Percentiles rank a stretch among this genome's conserved stretches.
phyloP scores from a whole-genome alignment of 2,329 filamentous ascomycete species.

The Talaromyces sp. region DNA sequence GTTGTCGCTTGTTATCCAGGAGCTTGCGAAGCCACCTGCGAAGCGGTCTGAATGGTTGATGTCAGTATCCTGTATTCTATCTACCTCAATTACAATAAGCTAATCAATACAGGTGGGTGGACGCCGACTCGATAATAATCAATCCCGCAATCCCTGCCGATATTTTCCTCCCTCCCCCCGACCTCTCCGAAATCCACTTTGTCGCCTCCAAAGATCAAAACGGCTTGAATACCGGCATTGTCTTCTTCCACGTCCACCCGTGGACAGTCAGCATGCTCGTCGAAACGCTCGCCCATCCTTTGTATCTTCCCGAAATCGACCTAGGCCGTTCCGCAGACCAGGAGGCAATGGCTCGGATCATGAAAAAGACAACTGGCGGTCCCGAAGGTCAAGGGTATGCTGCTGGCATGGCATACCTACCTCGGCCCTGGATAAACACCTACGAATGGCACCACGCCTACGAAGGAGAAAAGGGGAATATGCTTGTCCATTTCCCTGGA shows the following conservation, averaged over 20 bases:
- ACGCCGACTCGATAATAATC: constrained; percentile 32
- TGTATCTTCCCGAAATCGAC: constrained; percentile 23
- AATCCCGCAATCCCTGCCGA: constrained; percentile 31
- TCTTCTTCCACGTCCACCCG: constrained; percentile 31
- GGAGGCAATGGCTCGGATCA: constrained; percentile 22
- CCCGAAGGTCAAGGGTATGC: constrained; percentile 20
- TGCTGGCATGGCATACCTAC: constrained; percentile 22
- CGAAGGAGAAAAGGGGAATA: constrained; percentile 26
- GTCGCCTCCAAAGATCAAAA: constrained; percentile 30
- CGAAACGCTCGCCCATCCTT: constrained; percentile 25
- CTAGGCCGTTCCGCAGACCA: constrained; percentile 23
- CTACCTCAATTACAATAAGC: neutral
- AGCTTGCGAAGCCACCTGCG: constrained; percentile 30
- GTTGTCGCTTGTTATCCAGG: constrained; percentile 29
- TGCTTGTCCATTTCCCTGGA: constrained; percentile 32
- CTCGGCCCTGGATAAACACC: constrained; percentile 28
- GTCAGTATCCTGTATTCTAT: constrained; percentile 20
- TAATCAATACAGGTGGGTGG: constrained; percentile 27
- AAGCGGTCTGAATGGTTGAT: constrained; percentile 37
- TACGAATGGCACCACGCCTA: constrained; percentile 28
- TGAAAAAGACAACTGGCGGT: constrained; percentile 22
- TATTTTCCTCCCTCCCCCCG: constrained; percentile 30
- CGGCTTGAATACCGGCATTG: constrained; percentile 32
- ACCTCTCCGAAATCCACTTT: constrained; percentile 29
- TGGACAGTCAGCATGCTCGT: constrained; percentile 31